Evolutionary conservation across 768 basidiomycete genomes (phyloP), one percentile per base, ranked within the genome.

Genomic region (Porphyrellus cyaneotinctus): DNA sequence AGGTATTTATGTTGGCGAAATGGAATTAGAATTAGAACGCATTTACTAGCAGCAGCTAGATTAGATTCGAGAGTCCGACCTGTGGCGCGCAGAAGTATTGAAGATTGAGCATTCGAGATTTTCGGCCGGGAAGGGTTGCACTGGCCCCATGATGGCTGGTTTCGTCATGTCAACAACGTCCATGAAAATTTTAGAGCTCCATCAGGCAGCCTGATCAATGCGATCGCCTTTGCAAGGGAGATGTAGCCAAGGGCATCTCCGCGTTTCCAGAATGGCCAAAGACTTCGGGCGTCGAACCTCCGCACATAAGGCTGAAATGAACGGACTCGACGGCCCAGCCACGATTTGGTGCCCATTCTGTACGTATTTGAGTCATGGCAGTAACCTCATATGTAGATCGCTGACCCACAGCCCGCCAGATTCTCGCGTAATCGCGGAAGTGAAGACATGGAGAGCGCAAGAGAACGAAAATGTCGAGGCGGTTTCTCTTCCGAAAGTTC

Each of bases 1-100:
- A 50, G 46, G 68, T 68, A 68, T 68, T 68, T 68, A 68, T 70
- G 67, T 66, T 49, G 60, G 57, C 52, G 51, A 63, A 44, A 58
- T 61, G 61, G 58, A 60, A 57, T 59, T 67, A 68, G 64, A 68
- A 64, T 70, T 68, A 56, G 57, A 58, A 58, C 50, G 52, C 53
- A 52, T 43, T 53, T 53, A 31, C 45, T 20, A n/a, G n/a, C n/a
- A 49, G 51, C 56, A 52, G 53, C 39, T 52, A 64, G 66, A 64
- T 70, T 68, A 70, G 57, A 68, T 68, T 58, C 36, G 51, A 48
- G 39, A 39, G 48, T 31, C 57, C 50, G 58, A 58, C 53, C 53
- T 55, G 66, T 61, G 64, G 65, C 60, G 61, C 52, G 33, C n/a
- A n/a, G n/a, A n/a, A n/a, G n/a, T n/a, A n/a, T n/a, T n/a, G 51